Percentiles rank a stretch among this genome's conserved stretches.
Conservation (phyloP, 331 rosid genomes). For the Saraca asoca region DNA sequence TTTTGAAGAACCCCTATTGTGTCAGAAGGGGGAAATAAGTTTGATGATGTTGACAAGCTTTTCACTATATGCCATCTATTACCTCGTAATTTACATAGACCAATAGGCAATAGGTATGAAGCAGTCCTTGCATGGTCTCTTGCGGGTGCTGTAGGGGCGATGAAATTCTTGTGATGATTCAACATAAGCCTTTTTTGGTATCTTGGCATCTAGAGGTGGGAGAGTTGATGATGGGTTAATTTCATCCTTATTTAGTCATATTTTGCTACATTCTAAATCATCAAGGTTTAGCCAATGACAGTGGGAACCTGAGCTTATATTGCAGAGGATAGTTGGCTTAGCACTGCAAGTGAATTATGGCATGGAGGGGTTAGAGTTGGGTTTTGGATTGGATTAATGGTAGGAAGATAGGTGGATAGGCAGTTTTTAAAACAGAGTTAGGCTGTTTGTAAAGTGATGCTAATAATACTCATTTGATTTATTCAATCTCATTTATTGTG, state of each 20-base stretch:
- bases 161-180: background rate
- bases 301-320: background rate
- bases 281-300: background rate
- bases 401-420: background rate
- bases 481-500: too few relatives aligned
- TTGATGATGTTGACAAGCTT: background rate
- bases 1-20: background rate
- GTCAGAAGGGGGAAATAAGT: slow-evolving; percentile 1
- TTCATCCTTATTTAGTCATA: background rate
- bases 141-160: background rate
- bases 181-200: background rate
- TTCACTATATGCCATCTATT: background rate
- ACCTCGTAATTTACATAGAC: background rate
- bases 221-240: background rate
- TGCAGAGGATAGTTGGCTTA: background rate
- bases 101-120: too few relatives aligned
- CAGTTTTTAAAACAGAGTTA: too few relatives aligned
- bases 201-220: background rate
- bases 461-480: too few relatives aligned
- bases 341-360: background rate
- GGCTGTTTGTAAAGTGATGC: too few relatives aligned
- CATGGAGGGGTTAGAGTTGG: background rate
- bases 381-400: slow-evolving; percentile 9
- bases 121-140: too few relatives aligned
- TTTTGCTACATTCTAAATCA: background rate